These are phyloP conservation scores for Strobilomyces echinocephalus DNA, from an alignment of 768 basidiomycete species.

Conservation along the genomic window DNA sequence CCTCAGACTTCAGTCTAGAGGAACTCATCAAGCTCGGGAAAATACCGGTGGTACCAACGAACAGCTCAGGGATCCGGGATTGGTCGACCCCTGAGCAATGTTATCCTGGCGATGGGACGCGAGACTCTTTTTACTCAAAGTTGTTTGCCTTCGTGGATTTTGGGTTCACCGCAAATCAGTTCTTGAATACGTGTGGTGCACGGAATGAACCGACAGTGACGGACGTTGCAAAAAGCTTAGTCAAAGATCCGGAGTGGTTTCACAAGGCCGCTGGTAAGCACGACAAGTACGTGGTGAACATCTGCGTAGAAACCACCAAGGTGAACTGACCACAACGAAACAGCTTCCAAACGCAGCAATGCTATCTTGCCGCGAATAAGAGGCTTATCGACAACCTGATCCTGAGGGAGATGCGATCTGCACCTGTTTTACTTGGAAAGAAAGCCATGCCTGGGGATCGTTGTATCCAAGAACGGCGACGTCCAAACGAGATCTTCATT, in stretches of 20 bases:
- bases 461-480: background rate
- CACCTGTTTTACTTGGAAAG: background rate
- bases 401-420: background rate
- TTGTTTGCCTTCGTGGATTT: conserved; percentile 4
- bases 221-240: background rate
- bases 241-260: background rate
- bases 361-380: background rate
- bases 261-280: background rate
- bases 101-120: background rate
- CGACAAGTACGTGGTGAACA: background rate
- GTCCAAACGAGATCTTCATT: background rate
- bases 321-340: background rate
- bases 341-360: background rate
- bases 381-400: background rate
- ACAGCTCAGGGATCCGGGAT: background rate
- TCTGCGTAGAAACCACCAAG: too few relatives aligned
- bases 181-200: background rate
- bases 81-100: background rate
- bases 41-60: background rate
- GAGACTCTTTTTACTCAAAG: background rate
- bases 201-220: background rate
- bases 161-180: background rate
- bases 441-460: background rate
- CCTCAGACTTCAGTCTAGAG: background rate
- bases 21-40: background rate